These are phyloP conservation scores for Glycyrrhiza uralensis DNA, from an alignment of 306 rosid genomes.

Conservation along the genomic window DNA sequence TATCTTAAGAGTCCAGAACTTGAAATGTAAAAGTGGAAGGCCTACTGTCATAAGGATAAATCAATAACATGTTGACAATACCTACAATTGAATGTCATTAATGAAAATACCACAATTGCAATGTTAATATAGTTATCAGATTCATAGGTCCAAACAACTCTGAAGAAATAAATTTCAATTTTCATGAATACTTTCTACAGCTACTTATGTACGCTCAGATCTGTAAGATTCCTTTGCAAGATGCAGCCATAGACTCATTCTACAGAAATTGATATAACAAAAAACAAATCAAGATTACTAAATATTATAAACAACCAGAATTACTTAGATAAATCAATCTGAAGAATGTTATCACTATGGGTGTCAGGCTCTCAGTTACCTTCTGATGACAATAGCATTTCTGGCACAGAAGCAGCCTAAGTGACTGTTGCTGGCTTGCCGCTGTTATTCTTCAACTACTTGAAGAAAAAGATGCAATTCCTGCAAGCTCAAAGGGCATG, in stretches of 20 bases:
- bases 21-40: too few species aligned
- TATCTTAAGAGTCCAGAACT: too few species aligned
- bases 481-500: conserved; percentile 57
- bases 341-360: not conserved
- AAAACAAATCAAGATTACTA: not conserved
- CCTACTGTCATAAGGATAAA: too few species aligned
- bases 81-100: too few species aligned
- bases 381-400: conserved; percentile 23
- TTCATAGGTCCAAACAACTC: too few species aligned
- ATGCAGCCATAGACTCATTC: not conserved
- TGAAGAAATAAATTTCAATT: too few species aligned
- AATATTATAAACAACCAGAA: not conserved
- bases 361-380: conserved; percentile 31
- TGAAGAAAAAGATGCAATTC: conserved; percentile 21
- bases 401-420: conserved; percentile 25
- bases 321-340: not conserved
- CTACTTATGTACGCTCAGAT: not conserved
- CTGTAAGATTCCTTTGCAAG: conserved; percentile 6
- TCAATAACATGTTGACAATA: too few species aligned
- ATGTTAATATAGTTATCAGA: too few species aligned
- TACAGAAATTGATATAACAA: not conserved
- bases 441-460: not conserved
- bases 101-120: too few species aligned
- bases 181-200: too few species aligned
- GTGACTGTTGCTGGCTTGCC: conserved; percentile 23